Conservation (phyloP, 2,329 filamentous ascomycete species). For the Fusarium sambucinum region DNA sequence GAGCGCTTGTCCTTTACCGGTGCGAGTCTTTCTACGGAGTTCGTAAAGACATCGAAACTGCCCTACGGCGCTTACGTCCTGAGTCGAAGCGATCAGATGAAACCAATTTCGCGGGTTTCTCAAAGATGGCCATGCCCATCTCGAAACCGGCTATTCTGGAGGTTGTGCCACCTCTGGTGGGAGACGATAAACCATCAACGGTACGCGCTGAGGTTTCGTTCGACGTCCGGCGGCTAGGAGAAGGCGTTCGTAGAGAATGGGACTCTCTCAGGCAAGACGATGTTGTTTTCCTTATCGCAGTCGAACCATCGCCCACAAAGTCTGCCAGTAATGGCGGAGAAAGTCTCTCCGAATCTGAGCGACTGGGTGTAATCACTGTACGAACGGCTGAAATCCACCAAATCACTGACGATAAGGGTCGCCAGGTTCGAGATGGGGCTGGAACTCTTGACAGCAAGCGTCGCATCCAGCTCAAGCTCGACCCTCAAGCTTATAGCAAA, state of each 20-base stretch:
- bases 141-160: constrained; percentile 88
- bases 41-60: constrained; percentile 87
- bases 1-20: constrained; percentile 88
- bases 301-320: constrained; percentile 71
- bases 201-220: constrained; percentile 89
- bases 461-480: constrained; percentile 83
- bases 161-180: constrained; percentile 84
- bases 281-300: constrained; percentile 85
- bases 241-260: constrained; percentile 86
- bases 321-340: constrained; percentile 65
- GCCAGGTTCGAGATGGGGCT: constrained; percentile 72
- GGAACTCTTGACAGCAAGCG: constrained; percentile 75
- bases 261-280: constrained; percentile 88
- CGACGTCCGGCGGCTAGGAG: constrained; percentile 83
- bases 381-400: constrained; percentile 88
- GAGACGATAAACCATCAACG: constrained; percentile 82
- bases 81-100: constrained; percentile 72
- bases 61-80: constrained; percentile 82
- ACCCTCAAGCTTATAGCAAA: constrained; percentile 79
- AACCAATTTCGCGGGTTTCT: constrained; percentile 83
- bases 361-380: constrained; percentile 75
- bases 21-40: constrained; percentile 95
- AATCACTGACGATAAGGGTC: constrained; percentile 86
- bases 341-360: constrained; percentile 64
- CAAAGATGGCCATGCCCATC: constrained; percentile 91